Percentiles rank a stretch among this genome's conserved stretches.
phyloP scores from a whole-genome alignment of 768 basidiomycete species.

The Psilocybe subaeruginosa region DNA sequence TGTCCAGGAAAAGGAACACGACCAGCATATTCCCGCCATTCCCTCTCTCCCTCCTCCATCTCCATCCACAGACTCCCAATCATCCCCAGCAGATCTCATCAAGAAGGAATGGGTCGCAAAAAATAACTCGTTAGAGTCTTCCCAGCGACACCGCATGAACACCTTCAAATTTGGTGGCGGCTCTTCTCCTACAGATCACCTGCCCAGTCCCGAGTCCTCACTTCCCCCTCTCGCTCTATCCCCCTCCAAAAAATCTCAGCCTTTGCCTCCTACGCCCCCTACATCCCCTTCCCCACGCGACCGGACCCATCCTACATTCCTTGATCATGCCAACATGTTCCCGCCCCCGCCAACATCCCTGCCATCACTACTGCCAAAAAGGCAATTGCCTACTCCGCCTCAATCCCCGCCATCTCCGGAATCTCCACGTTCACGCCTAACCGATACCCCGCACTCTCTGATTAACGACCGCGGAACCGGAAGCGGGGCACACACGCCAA shows the following conservation, averaged over 20 bases:
- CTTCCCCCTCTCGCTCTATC: too few relatives aligned
- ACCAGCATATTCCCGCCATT: too few relatives aligned
- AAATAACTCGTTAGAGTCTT: neutral
- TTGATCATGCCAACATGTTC: too few relatives aligned
- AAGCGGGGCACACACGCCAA: conserved; percentile 5
- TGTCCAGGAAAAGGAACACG: too few relatives aligned
- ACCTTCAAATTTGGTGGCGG: neutral
- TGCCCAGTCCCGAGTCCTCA: neutral
- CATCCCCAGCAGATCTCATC: neutral
- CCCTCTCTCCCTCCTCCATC: neutral
- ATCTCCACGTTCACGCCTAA: conserved; percentile 2
- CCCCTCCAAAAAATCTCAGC: too few relatives aligned
- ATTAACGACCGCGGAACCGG: neutral
- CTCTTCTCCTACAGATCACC: neutral
- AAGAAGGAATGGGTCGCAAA: neutral
- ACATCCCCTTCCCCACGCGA: neutral
- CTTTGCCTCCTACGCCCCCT: too few relatives aligned
- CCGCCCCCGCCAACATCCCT: neutral
- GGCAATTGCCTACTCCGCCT: neutral
- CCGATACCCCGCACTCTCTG: too few relatives aligned
- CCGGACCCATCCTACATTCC: too few relatives aligned
- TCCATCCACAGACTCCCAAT: neutral
- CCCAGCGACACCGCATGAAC: neutral
- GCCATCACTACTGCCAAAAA: conserved; percentile 5
- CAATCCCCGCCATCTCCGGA: conserved; percentile 7